Evolutionary conservation across 441 rosid species (phyloP).

Genomic region (Mallotus repandus): DNA sequence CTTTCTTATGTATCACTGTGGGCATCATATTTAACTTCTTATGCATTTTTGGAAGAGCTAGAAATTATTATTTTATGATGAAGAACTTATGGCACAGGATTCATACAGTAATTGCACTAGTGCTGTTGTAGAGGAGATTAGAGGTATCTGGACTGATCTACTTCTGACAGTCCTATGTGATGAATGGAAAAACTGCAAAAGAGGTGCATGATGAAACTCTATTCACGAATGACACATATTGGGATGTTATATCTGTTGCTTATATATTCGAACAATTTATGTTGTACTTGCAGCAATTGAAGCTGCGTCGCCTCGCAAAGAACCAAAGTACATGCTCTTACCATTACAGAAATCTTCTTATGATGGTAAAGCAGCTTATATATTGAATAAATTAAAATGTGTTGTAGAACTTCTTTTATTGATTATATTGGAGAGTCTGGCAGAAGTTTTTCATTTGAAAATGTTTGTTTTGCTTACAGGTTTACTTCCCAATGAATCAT

Average conservation of each 20-base stretch:
- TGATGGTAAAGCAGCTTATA: slow-evolving; percentile 49
- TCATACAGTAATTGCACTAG: slow-evolving; percentile 57
- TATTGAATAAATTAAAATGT: neutral
- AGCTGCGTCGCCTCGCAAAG: slow-evolving; percentile 81
- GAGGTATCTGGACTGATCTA: slow-evolving; percentile 84
- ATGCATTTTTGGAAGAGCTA: neutral
- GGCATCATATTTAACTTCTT: neutral
- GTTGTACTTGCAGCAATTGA: slow-evolving; percentile 60
- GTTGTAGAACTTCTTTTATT: slow-evolving; percentile 4
- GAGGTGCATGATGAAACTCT: slow-evolving; percentile 47
- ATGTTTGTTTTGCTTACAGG: slow-evolving; percentile 39
- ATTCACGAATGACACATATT: slow-evolving; percentile 7
- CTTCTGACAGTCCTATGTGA: slow-evolving; percentile 62
- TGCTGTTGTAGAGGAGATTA: slow-evolving; percentile 56
- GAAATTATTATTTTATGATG: neutral
- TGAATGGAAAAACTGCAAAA: slow-evolving; percentile 97
- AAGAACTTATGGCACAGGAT: slow-evolving; percentile 48
- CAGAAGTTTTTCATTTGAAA: too few species aligned
- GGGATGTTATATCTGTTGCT: slow-evolving; percentile 20
- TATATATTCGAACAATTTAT: slow-evolving; percentile 21
- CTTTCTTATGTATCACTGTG: neutral
- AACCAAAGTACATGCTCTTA: slow-evolving; percentile 75
- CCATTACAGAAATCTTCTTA: slow-evolving; percentile 46
- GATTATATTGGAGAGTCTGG: neutral
- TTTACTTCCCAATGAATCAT: slow-evolving; percentile 58